Conservation (phyloP, 305 asterid species). For the Fraxinus sp. region DNA sequence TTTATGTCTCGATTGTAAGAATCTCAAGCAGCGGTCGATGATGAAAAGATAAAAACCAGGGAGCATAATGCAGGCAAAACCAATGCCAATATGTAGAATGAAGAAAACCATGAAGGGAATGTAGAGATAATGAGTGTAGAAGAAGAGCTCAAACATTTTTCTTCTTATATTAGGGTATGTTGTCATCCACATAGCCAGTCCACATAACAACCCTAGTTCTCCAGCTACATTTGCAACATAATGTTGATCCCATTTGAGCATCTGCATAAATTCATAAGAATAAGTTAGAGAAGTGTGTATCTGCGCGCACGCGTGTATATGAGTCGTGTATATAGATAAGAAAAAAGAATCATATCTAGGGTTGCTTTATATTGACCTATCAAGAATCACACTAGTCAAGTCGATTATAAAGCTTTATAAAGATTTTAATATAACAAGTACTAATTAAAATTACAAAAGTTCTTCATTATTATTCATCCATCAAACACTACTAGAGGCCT, state of each 20-base stretch:
- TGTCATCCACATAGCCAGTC: slow-evolving; percentile 69
- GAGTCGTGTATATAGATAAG: background rate
- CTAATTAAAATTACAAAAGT: background rate
- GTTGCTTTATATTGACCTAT: background rate
- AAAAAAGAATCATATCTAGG: background rate
- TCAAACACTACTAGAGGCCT: too few species aligned
- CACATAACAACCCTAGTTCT: slow-evolving; percentile 64
- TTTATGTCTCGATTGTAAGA: slow-evolving; percentile 65
- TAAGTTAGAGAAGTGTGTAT: background rate
- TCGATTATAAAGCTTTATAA: background rate
- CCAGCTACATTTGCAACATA: slow-evolving; percentile 89
- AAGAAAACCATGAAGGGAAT: slow-evolving; percentile 72
- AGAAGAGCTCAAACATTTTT: slow-evolving; percentile 74
- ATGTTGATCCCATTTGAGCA: slow-evolving; percentile 73
- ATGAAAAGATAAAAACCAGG: slow-evolving; percentile 82
- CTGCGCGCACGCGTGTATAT: background rate
- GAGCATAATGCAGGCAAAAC: slow-evolving; percentile 82
- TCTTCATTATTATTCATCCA: background rate
- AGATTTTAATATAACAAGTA: background rate
- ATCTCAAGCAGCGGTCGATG: slow-evolving; percentile 78
- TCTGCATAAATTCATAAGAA: slow-evolving; percentile 38
- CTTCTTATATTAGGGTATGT: slow-evolving; percentile 67
- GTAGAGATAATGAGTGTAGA: slow-evolving; percentile 83
- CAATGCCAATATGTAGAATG: slow-evolving; percentile 74
- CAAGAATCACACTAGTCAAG: background rate